These are phyloP conservation scores for Phaffomyces opuntiae DNA, from an alignment of 805 yeast genomes.

Conservation along the genomic window DNA sequence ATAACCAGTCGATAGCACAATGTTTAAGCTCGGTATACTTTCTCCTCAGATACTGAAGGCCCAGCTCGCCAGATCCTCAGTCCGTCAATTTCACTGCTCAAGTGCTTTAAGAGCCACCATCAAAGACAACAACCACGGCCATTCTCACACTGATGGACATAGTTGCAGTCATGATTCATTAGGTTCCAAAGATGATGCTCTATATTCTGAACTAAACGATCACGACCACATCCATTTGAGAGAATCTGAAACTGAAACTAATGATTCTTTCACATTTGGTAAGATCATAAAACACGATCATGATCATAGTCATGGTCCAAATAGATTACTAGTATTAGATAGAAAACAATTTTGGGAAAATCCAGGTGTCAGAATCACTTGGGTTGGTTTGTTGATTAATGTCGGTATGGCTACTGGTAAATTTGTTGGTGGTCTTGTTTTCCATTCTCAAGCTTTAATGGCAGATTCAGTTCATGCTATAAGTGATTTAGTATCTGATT, in stretches of 20 bases:
- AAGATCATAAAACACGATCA: conserved; percentile 27
- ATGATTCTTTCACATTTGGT: conserved; percentile 33
- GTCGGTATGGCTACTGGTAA: conserved; percentile 82
- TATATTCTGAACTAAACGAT: conserved; percentile 7
- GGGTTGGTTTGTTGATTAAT: conserved; percentile 83
- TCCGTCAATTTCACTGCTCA: conserved; percentile 5
- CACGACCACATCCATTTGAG: conserved; percentile 36
- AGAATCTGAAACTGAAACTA: conserved; percentile 35
- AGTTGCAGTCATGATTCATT: conserved; percentile 22
- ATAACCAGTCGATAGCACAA: background rate
- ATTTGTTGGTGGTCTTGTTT: conserved; percentile 81
- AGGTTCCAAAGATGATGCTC: conserved; percentile 6
- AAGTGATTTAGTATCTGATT: conserved; percentile 84
- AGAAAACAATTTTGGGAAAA: conserved; percentile 44
- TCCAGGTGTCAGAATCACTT: conserved; percentile 89
- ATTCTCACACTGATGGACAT: conserved; percentile 23
- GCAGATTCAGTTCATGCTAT: conserved; percentile 95
- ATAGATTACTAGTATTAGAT: conserved; percentile 29
- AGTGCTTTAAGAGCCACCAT: conserved; percentile 3
- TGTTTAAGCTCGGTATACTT: conserved; percentile 6
- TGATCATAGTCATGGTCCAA: conserved; percentile 28
- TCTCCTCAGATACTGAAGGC: conserved; percentile 1
- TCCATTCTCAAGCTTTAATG: conserved; percentile 89
- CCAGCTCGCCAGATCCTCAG: background rate
- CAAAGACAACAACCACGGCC: conserved; percentile 13